A percentile compares a stretch with the other conserved stretches of the same genome.
These are phyloP conservation scores for Juncus effusus DNA, from an alignment of 176 grass and related monocot species.

Conservation along the genomic window DNA sequence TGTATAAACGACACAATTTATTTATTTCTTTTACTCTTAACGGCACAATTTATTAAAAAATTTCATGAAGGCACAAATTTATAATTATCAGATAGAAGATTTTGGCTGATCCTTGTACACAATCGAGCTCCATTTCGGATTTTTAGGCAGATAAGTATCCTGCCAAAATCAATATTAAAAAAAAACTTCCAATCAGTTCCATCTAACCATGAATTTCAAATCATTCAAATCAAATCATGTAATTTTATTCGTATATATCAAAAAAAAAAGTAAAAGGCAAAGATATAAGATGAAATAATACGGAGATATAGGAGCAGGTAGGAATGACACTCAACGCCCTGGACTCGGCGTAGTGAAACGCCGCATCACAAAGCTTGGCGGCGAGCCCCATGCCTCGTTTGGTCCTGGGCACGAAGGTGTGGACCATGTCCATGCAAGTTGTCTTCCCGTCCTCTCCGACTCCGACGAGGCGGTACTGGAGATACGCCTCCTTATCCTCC, in stretches of 20 bases:
- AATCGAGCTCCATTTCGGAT: slow-evolving; percentile 47
- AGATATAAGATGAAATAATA: neutral
- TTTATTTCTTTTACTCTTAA: too few relatives aligned
- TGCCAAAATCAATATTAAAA: slow-evolving; percentile 13
- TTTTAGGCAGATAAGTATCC: slow-evolving; percentile 76
- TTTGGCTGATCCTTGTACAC: slow-evolving; percentile 33
- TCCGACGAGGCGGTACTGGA: slow-evolving; percentile 51
- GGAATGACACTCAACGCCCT: slow-evolving; percentile 51
- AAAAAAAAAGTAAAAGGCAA: slow-evolving; percentile 8
- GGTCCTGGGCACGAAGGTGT: slow-evolving; percentile 79
- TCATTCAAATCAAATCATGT: neutral
- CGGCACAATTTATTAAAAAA: too few relatives aligned
- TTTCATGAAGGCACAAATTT: too few relatives aligned
- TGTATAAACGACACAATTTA: too few relatives aligned
- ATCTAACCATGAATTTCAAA: neutral
- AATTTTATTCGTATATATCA: neutral
- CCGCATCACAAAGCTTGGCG: slow-evolving; percentile 60
- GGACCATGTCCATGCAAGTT: slow-evolving; percentile 69
- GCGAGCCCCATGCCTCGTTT: slow-evolving; percentile 77
- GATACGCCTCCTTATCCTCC: slow-evolving; percentile 58
- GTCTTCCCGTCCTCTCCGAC: slow-evolving; percentile 24
- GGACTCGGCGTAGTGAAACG: slow-evolving; percentile 53
- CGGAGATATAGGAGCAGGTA: slow-evolving; percentile 78
- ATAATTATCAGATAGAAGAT: slow-evolving; percentile 14
- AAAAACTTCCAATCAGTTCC: neutral